Evolutionary conservation across 2,329 filamentous ascomycete species (phyloP).

Genomic region (Verticillium klebahnii): DNA sequence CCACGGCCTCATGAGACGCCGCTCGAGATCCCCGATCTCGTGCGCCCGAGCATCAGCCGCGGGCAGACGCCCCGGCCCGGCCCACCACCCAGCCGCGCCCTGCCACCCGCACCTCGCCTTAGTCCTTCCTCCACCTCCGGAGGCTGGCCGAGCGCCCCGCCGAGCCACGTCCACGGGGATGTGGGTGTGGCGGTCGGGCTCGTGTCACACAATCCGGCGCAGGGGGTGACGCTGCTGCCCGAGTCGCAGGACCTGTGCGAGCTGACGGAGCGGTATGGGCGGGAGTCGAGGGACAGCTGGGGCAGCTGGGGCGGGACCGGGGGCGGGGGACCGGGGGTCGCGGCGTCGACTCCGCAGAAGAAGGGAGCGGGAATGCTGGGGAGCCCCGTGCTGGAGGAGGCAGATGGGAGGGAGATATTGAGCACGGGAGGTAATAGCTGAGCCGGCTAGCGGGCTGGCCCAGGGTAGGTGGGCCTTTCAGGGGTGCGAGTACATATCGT

Average conservation of each 20-base stretch:
- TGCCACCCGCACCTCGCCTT: conserved; percentile 27
- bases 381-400: conserved; percentile 19
- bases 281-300: conserved; percentile 27
- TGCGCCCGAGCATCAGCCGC: conserved; percentile 14
- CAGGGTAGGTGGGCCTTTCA: too few relatives aligned
- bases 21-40: conserved; percentile 30
- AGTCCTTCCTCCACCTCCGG: conserved; percentile 1
- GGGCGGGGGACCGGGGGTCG: background rate
- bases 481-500: too few relatives aligned
- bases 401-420: conserved; percentile 18
- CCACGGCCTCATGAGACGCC: conserved; percentile 28
- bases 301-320: conserved; percentile 22
- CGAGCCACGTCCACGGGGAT: conserved; percentile 4
- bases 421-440: background rate
- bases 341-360: conserved; percentile 5
- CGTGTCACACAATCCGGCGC: conserved; percentile 8
- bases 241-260: conserved; percentile 23
- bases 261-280: conserved; percentile 23
- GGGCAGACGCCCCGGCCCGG: conserved; percentile 21
- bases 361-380: conserved; percentile 5
- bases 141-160: background rate
- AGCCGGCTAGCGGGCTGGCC: background rate
- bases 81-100: conserved; percentile 39
- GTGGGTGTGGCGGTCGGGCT: conserved; percentile 11
- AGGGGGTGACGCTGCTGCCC: conserved; percentile 12